Conservation (phyloP, 202 grass and related monocot genomes). For the Saccharum hybrid region DNA sequence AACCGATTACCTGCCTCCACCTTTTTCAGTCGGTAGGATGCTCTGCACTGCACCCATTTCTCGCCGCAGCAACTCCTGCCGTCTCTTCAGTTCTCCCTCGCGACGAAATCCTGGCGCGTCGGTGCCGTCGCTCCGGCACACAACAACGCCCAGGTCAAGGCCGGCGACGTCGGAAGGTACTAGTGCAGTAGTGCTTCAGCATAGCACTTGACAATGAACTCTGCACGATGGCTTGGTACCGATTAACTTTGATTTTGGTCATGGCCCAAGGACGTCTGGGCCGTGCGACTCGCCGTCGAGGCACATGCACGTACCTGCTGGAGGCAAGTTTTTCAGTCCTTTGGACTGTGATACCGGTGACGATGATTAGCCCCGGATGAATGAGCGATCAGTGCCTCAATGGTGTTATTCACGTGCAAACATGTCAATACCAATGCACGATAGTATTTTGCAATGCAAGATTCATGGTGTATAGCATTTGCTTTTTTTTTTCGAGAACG, state of each 20-base stretch:
- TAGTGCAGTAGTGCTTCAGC: neutral
- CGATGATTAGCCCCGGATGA: neutral
- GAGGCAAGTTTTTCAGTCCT: slow-evolving; percentile 78
- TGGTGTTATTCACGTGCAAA: neutral
- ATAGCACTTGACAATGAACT: neutral
- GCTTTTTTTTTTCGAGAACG: too few relatives aligned
- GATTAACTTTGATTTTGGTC: neutral
- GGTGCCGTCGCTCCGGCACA: neutral
- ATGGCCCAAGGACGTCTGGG: slow-evolving; percentile 75
- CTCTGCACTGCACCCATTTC: neutral
- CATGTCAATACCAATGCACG: neutral
- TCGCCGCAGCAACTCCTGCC: neutral
- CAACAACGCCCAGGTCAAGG: slow-evolving; percentile 71
- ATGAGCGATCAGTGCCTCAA: neutral
- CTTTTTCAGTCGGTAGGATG: slow-evolving; percentile 9
- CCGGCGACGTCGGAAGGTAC: slow-evolving; percentile 79
- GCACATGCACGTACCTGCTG: slow-evolving; percentile 69
- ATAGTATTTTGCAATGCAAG: neutral
- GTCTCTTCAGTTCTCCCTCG: neutral
- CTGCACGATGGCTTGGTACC: neutral
- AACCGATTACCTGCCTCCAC: neutral
- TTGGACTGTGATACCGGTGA: slow-evolving; percentile 54
- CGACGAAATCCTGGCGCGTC: neutral
- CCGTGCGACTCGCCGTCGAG: slow-evolving; percentile 71
- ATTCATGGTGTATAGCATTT: neutral